Percentiles rank a stretch among this genome's conserved stretches.
phyloP scores from a whole-genome alignment of 2,329 filamentous ascomycete genomes.

The Aureobasidium sp. region DNA sequence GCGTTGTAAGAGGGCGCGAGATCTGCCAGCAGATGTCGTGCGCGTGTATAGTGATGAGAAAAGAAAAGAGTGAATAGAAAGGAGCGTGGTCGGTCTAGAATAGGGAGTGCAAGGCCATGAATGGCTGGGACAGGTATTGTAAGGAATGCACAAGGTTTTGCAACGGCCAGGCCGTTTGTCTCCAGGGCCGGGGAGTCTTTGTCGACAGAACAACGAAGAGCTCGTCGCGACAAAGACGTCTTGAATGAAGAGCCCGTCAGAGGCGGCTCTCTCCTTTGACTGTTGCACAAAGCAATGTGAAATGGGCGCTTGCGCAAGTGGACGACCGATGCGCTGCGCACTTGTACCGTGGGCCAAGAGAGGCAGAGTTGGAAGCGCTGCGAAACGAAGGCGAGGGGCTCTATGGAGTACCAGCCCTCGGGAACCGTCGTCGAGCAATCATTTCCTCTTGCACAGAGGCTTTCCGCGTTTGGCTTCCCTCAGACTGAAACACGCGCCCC shows the following conservation, averaged over 20 bases:
- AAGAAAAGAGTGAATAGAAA: background rate
- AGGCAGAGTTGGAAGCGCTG: background rate
- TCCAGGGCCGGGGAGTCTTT: background rate
- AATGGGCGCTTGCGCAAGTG: background rate
- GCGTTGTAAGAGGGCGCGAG: background rate
- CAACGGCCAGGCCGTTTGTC: conserved; percentile 12
- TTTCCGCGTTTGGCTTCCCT: conserved; percentile 5
- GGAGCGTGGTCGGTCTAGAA: background rate
- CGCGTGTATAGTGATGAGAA: background rate
- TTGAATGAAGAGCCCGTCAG: background rate
- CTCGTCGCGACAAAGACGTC: conserved; percentile 4
- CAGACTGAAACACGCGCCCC: conserved; percentile 13
- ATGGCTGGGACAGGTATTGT: conserved; percentile 11
- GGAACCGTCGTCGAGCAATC: background rate
- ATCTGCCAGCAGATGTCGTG: conserved; percentile 16
- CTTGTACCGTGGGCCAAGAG: background rate
- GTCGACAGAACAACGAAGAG: conserved; percentile 5
- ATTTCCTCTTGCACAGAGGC: background rate
- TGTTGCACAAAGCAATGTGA: background rate
- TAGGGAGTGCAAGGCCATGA: background rate
- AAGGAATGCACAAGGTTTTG: conserved; percentile 11
- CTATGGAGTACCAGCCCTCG: background rate
- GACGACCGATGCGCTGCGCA: conserved; percentile 5
- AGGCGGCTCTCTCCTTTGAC: conserved; percentile 12
- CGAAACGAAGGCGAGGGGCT: background rate